phyloP scores from a whole-genome alignment of 768 basidiomycete genomes.

The Xerocomellus dryophilus region DNA sequence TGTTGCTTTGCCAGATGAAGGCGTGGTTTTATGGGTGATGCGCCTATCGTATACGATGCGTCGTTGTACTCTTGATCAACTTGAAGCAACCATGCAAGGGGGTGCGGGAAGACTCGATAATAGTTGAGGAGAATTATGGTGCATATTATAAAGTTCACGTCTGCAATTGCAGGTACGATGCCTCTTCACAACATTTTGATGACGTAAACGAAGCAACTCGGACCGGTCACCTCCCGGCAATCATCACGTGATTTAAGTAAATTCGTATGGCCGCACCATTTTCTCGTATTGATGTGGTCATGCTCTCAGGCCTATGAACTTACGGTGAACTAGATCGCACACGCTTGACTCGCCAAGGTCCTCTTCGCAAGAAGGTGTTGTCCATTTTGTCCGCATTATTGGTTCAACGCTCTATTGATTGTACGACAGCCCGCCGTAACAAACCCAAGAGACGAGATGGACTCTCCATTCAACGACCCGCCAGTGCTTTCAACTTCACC shows the following conservation, averaged over 20 bases:
- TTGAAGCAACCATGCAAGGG: too few species aligned
- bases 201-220: not conserved
- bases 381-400: not conserved
- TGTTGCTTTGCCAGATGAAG: conserved; percentile 7
- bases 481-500: conserved; percentile 40
- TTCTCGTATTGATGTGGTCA: not conserved
- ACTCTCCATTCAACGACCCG: conserved; percentile 37
- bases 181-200: not conserved
- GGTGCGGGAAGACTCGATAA: too few species aligned
- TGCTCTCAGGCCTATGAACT: conserved; percentile 1
- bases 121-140: too few species aligned
- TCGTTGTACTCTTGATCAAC: not conserved
- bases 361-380: conserved; percentile 12
- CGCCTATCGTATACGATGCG: not conserved
- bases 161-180: not conserved
- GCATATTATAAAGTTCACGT: too few species aligned
- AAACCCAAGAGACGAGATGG: conserved; percentile 27
- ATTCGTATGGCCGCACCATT: too few species aligned
- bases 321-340: not conserved
- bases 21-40: conserved; percentile 6
- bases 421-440: conserved; percentile 1
- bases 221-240: not conserved
- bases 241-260: too few species aligned
- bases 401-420: not conserved
- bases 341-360: too few species aligned